phyloP scores from a whole-genome alignment of 148 eudicot genomes.

The Fallopia convolvulus region DNA sequence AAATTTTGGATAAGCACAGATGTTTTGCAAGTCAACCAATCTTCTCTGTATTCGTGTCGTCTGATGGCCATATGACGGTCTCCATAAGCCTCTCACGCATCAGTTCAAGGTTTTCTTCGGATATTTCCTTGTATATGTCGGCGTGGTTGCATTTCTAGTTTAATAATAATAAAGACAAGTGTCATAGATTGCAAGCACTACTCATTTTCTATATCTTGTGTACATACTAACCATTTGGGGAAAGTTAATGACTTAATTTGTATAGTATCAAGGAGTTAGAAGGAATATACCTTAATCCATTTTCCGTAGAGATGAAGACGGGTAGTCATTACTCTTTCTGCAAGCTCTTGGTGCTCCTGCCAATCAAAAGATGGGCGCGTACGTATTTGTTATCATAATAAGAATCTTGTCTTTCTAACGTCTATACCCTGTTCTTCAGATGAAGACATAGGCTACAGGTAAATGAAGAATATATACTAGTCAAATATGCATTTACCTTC shows the following conservation, averaged over 20 bases:
- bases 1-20: neutral
- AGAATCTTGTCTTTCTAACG: neutral
- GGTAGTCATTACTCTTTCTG: constrained; percentile 88
- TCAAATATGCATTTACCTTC: constrained; percentile 34
- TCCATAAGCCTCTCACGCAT: constrained; percentile 92
- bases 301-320: constrained; percentile 88
- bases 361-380: neutral
- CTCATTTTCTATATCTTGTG: no score
- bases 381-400: neutral
- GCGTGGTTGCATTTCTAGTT: constrained; percentile 78
- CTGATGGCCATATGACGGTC: constrained; percentile 84
- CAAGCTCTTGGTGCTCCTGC: constrained; percentile 88
- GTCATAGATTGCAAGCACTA: neutral
- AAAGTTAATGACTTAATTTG: neutral
- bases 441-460: neutral
- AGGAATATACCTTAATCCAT: constrained; percentile 74
- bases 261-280: neutral
- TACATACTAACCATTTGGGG: no score
- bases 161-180: neutral
- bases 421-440: neutral
- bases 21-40: constrained; percentile 26
- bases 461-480: neutral
- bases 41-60: constrained; percentile 67
- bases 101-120: constrained; percentile 86
- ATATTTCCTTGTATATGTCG: constrained; percentile 67